Conservation (phyloP, 208 protist genomes). For the Crithidia thermophila region DNA sequence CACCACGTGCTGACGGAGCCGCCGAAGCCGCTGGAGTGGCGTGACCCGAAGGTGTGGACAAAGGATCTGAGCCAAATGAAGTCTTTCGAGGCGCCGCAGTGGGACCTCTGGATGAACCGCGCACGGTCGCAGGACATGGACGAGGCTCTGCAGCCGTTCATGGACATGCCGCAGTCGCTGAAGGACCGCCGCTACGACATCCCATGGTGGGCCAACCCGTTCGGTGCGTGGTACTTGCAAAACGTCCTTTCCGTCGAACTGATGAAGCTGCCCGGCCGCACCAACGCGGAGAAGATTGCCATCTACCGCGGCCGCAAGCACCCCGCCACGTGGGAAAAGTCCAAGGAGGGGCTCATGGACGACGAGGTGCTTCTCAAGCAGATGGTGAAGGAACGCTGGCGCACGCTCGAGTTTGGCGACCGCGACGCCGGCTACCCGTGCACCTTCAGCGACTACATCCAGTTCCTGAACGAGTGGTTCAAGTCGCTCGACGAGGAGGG, state of each 20-base stretch:
- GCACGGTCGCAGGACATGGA: constrained; percentile 90
- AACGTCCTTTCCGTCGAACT: constrained; percentile 92
- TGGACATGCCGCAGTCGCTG: constrained; percentile 94
- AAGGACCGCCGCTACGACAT: constrained; percentile 93
- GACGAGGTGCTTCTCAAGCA: constrained; percentile 86
- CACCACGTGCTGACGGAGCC: constrained; percentile 90
- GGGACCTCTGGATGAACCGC: constrained; percentile 91
- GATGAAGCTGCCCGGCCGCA: constrained; percentile 85
- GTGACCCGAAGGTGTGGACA: constrained; percentile 93
- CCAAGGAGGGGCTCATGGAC: constrained; percentile 69
- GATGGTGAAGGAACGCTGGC: constrained; percentile 90
- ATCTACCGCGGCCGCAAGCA: constrained; percentile 76
- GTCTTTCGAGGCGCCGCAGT: constrained; percentile 92
- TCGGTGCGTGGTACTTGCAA: constrained; percentile 93
- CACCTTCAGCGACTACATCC: constrained; percentile 93
- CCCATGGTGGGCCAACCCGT: constrained; percentile 94
- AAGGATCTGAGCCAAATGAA: constrained; percentile 90
- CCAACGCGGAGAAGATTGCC: constrained; percentile 91
- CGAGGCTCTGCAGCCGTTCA: constrained; percentile 92
- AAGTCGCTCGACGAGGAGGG: constrained; percentile 93
- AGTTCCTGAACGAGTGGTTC: constrained; percentile 95
- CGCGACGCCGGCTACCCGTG: constrained; percentile 86
- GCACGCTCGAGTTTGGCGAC: constrained; percentile 92
- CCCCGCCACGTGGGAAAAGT: constrained; percentile 46
- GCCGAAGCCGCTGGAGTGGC: constrained; percentile 88